These are phyloP conservation scores for Trametes cingulata DNA, from an alignment of 768 basidiomycete species.

Conservation along the genomic window DNA sequence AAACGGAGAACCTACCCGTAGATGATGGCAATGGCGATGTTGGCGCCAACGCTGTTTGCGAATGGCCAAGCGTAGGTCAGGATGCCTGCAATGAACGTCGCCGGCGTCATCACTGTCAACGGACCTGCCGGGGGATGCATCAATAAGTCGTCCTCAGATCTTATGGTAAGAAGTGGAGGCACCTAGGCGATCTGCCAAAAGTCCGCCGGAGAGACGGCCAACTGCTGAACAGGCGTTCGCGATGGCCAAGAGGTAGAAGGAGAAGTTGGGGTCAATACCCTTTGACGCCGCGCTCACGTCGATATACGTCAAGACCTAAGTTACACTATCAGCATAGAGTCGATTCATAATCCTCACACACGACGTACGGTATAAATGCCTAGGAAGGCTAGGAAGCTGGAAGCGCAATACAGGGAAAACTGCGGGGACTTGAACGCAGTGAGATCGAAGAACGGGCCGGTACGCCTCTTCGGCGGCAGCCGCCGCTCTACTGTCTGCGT, in stretches of 20 bases:
- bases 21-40: constrained; percentile 55
- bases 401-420: constrained; percentile 59
- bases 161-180: constrained; percentile 8
- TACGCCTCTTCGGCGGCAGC: constrained; percentile 52
- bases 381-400: constrained; percentile 58
- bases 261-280: constrained; percentile 50
- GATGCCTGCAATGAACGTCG: constrained; percentile 53
- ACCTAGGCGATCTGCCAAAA: constrained; percentile 58
- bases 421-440: constrained; percentile 50
- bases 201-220: constrained; percentile 58
- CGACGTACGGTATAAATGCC: constrained; percentile 64
- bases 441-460: constrained; percentile 65
- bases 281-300: constrained; percentile 53
- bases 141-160: neutral
- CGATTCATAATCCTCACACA: too few relatives aligned
- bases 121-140: constrained; percentile 44
- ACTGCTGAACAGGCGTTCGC: constrained; percentile 66
- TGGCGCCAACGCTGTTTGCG: constrained; percentile 41
- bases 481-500: constrained; percentile 40
- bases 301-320: constrained; percentile 65
- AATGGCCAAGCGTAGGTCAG: constrained; percentile 76
- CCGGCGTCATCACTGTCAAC: constrained; percentile 69
- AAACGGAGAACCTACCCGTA: constrained; percentile 54
- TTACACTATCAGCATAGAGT: neutral
- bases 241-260: constrained; percentile 67